Evolutionary conservation across 2,329 filamentous ascomycete species (phyloP), one percentile per base, ranked within the genome.

Genomic region (Epichloe hybrida): DNA sequence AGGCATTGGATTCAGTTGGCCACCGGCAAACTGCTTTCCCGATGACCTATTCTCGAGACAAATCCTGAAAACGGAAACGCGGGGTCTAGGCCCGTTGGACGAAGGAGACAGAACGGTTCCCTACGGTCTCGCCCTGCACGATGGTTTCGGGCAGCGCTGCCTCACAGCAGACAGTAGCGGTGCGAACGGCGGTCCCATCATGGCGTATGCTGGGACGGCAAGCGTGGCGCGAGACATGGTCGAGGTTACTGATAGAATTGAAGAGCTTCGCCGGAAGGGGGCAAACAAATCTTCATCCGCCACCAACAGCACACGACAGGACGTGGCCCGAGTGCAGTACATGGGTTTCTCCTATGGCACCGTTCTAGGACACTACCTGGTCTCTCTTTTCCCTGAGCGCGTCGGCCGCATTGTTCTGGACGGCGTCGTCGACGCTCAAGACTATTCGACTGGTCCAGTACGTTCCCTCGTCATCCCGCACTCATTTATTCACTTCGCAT

Each of bases 271-370:
- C 2, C 17, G n/a, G n/a, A 43, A 39, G 7, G 21, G 15, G 15
- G 44, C 43, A 42, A 42, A 41, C 27, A 47, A 39, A 5, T 41
- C n/a, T 17, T 36, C 42, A 31, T 34, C 17, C 11, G 21, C 15
- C 21, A 20, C 3, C 12, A 49, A 43, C 20, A 21, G 35, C 21
- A 50, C 46, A 17, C 21, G 27, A 5, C 37, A 39, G 4, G 20
- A 47, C 8, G 43, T 36, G n/a, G 48, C 58, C 15, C 54, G 60
- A 9, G 53, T 73, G 34, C 67, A 68, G 54, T 75, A 72, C 54
- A 71, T 69, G 64, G 71, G 72, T 0, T 65, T 73, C 48, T 72
- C 68, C 15, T 75, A 75, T 9, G 57, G 59, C 9, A 61, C 57
- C 5, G 15, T 56, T 1, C 46, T 62, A 1, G 60, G 59, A 0